These are phyloP conservation scores for Asterella californica DNA, from an alignment of 225 moss, liverwort and hornwort species.

Conservation along the genomic window DNA sequence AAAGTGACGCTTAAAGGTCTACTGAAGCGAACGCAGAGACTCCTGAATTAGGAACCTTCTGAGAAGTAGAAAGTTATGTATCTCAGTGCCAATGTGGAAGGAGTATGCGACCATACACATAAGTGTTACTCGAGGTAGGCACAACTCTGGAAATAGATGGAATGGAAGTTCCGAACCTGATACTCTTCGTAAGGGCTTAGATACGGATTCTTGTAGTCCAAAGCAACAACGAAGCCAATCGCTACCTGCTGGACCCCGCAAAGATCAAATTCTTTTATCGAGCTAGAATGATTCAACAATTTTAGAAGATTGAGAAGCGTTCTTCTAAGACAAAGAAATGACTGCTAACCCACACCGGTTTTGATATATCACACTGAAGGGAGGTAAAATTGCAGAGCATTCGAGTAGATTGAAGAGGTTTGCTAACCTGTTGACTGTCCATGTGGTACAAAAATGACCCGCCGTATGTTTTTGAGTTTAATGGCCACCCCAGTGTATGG, in stretches of 20 bases:
- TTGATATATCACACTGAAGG: neutral
- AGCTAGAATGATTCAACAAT: neutral
- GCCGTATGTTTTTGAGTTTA: slow-evolving; percentile 65
- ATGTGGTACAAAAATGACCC: slow-evolving; percentile 82
- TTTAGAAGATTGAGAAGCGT: neutral
- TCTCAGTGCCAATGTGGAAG: too few relatives aligned
- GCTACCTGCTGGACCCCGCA: slow-evolving; percentile 52
- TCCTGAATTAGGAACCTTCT: neutral
- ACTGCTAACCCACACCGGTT: neutral
- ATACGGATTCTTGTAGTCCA: slow-evolving; percentile 81
- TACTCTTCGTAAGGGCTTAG: slow-evolving; percentile 79
- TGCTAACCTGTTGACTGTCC: slow-evolving; percentile 62
- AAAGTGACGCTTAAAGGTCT: neutral
- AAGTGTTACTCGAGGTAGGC: neutral
- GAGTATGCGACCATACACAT: neutral
- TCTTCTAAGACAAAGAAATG: neutral
- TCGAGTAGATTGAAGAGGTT: neutral
- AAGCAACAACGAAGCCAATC: slow-evolving; percentile 65
- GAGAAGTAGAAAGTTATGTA: neutral
- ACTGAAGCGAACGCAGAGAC: neutral
- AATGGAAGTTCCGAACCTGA: slow-evolving; percentile 42
- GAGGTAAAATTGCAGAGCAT: neutral
- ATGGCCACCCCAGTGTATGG: slow-evolving; percentile 80
- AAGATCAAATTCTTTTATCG: neutral
- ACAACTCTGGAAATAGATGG: neutral